Base-by-base conservation (phyloP, 805 yeast genomes). In the Yarrowia sp. region DNA sequence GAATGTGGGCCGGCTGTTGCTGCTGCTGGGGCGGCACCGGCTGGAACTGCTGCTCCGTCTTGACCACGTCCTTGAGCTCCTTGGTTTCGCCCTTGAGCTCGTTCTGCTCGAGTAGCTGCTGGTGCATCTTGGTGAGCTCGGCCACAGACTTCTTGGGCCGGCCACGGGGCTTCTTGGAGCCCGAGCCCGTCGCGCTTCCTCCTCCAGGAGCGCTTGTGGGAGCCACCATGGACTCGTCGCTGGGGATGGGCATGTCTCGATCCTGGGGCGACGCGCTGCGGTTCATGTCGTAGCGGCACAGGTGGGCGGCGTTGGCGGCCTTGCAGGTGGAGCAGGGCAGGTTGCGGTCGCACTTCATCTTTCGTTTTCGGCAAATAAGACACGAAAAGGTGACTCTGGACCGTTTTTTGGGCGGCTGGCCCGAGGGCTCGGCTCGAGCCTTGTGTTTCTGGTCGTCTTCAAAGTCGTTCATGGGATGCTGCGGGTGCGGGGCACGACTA, bases 371-470 rank as follows among this genome's bases (percentile, higher is more conserved):
- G 55, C 66, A 61, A 12, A 61, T 61, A 7, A 61, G 66, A 39
- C 66, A 61, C 20, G 66, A 61, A 39, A 61, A 61, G 20, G 66
- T 61, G 44, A 61, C 55, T n/a, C 66, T 17, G 2, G 66, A 46
- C 20, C 66, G 55, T 38, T 61, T 61, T 36, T 61, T 61, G 36
- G 66, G 66, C 66, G 55, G 66, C 43, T 58, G 64, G 61, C 61
- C 61, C 44, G 61, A 55, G 20, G 61, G 61, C 46, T 55, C 61
- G 44, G 50, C 15, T 33, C 50, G 10, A 12, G 40, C 64, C 64
- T 43, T 42, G 40, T 58, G 64, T 17, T 58, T 58, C 46, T 55
- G 61, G 61, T 55, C 61, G 46, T 55, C 61, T 20, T 39, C 61
- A 24, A 39, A 55, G 46, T 55, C 61, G 61, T 55, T 55, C 61